A percentile compares a stretch with the other conserved stretches of the same genome.
Evolutionary conservation across 179 eudicot species (phyloP).

Genomic region (Amaranthus tricolor): DNA sequence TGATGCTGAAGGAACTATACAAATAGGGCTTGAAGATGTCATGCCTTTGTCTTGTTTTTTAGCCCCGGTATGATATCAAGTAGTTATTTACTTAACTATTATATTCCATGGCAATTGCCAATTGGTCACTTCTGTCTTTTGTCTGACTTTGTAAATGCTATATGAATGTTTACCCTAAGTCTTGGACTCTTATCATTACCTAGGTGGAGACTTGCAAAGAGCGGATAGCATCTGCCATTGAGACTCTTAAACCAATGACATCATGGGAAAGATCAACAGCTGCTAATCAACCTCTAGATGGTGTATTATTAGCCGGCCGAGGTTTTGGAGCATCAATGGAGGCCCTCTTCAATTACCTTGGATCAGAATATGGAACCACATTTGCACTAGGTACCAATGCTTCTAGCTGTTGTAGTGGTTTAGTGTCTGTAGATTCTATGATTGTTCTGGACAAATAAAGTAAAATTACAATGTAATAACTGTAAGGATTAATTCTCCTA

Average conservation of each 20-base stretch:
- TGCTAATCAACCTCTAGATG: constrained; percentile 83
- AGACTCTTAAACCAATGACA: constrained; percentile 80
- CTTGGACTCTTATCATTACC: constrained; percentile 23
- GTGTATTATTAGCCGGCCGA: constrained; percentile 82
- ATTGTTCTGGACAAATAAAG: constrained; percentile 11
- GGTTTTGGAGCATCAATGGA: constrained; percentile 98
- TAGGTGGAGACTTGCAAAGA: constrained; percentile 98
- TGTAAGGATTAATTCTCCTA: background rate
- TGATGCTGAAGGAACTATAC: constrained; percentile 58
- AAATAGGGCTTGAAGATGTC: constrained; percentile 85
- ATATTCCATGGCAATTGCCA: background rate
- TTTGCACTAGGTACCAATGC: constrained; percentile 70
- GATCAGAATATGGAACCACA: constrained; percentile 93
- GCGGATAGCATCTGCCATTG: constrained; percentile 88
- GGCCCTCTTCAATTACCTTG: constrained; percentile 79
- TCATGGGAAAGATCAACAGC: constrained; percentile 90
- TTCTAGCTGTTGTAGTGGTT: constrained; percentile 8
- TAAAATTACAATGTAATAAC: background rate
- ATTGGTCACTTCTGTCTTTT: background rate
- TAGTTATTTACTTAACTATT: constrained; percentile 6
- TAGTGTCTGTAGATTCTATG: background rate
- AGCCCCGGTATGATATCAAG: constrained; percentile 75
- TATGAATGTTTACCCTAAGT: constrained; percentile 10
- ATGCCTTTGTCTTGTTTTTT: constrained; percentile 89
- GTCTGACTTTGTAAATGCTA: background rate